Evolutionary conservation across 495 filamentous ascomycete genomes (phyloP).

Genomic region (Sordaria brevicollis): DNA sequence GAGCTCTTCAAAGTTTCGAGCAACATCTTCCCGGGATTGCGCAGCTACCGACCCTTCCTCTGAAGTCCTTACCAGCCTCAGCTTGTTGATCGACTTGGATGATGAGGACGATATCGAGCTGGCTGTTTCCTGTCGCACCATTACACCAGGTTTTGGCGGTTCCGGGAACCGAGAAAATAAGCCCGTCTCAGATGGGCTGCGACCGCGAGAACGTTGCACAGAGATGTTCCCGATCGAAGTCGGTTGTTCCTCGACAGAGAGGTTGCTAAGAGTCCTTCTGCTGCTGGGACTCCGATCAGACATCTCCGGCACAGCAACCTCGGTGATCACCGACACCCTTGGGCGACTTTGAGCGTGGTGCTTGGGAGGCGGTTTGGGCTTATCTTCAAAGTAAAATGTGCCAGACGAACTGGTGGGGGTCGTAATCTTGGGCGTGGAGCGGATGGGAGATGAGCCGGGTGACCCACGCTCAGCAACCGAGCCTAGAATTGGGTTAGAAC

Average conservation of each 20-base stretch:
- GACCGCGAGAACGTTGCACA: conserved; percentile 15
- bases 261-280: conserved; percentile 13
- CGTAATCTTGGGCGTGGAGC: conserved; percentile 24
- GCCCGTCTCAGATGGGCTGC: conserved; percentile 9
- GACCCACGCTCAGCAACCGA: conserved; percentile 3
- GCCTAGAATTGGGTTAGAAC: conserved; percentile 1
- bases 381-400: conserved; percentile 23
- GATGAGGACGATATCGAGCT: conserved; percentile 28
- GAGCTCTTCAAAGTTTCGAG: conserved; percentile 65
- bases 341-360: conserved; percentile 3
- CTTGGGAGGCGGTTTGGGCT: conserved; percentile 11
- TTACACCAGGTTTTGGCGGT: not conserved
- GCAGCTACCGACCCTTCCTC: conserved; percentile 32
- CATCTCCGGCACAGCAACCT: not conserved
- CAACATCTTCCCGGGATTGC: conserved; percentile 28
- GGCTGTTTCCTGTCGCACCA: conserved; percentile 4
- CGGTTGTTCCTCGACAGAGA: conserved; percentile 15
- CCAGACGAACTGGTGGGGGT: conserved; percentile 13
- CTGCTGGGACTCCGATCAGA: conserved; percentile 32
- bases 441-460: conserved; percentile 9
- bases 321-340: not conserved
- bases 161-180: conserved; percentile 8
- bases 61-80: conserved; percentile 38
- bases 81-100: conserved; percentile 30
- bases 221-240: conserved; percentile 23